These are phyloP conservation scores for Isatis tinctoria DNA, from an alignment of 345 rosid species.

Conservation along the genomic window DNA sequence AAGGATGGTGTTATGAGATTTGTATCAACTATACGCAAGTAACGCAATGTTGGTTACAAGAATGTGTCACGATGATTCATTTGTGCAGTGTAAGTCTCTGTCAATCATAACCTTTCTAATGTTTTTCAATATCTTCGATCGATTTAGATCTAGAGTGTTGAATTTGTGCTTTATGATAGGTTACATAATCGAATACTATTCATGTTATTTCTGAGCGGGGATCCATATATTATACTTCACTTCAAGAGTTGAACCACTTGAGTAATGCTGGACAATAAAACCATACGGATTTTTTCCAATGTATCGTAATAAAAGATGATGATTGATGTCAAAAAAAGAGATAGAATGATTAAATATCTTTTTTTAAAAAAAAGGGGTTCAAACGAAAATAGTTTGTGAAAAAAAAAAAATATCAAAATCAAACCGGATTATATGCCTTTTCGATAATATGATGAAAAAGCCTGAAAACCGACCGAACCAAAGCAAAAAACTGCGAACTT, in stretches of 20 bases:
- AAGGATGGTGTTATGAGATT: constrained; percentile 23
- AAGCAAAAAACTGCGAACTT: not conserved
- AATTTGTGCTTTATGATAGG: not conserved
- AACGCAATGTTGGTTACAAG: constrained; percentile 7
- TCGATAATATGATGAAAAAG: not conserved
- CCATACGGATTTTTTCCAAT: too few species aligned
- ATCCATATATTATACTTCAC: not conserved
- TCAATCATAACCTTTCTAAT: not conserved
- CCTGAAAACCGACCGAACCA: not conserved
- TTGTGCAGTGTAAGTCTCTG: constrained; percentile 19
- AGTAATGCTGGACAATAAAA: too few species aligned
- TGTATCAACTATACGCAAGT: not conserved
- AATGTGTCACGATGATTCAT: constrained; percentile 10
- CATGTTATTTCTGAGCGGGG: not conserved
- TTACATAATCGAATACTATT: not conserved
- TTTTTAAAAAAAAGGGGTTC: not conserved
- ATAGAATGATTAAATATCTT: too few species aligned
- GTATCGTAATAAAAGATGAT: too few species aligned
- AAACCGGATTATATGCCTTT: not conserved
- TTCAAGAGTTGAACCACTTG: too few species aligned
- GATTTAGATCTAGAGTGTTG: not conserved
- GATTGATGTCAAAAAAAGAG: too few species aligned
- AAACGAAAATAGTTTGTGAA: not conserved
- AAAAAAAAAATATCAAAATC: not conserved
- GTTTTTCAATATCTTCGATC: not conserved